These are phyloP conservation scores for Acorus gramineus DNA, from an alignment of 106 monocot species.

Conservation along the genomic window DNA sequence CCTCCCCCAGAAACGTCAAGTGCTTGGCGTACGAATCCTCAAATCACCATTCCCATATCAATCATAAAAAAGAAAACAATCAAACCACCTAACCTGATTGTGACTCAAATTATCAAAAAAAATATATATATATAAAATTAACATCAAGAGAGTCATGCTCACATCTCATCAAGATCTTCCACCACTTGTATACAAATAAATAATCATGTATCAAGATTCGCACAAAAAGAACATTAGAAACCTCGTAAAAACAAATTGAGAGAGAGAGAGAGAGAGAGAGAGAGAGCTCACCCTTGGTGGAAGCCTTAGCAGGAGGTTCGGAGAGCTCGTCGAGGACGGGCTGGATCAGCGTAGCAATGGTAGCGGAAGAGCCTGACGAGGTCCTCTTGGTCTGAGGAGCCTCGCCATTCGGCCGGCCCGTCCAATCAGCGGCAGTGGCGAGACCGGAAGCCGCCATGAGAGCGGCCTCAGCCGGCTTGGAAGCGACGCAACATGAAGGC, in stretches of 20 bases:
- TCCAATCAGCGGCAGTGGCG: not conserved
- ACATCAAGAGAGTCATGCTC: too few relatives aligned
- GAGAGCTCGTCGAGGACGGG: slow-evolving; percentile 34
- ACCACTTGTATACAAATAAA: not conserved
- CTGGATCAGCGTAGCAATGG: slow-evolving; percentile 30
- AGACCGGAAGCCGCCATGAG: not conserved
- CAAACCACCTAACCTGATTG: too few relatives aligned
- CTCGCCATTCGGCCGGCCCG: not conserved
- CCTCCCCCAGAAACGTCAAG: too few relatives aligned
- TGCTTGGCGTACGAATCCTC: too few relatives aligned
- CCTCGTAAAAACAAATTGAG: not conserved
- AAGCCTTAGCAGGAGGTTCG: slow-evolving; percentile 27
- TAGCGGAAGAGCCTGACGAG: slow-evolving; percentile 6
- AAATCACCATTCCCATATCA: too few relatives aligned
- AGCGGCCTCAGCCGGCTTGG: not conserved
- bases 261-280: not conserved
- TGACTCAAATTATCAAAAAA: too few relatives aligned
- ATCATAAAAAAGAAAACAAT: too few relatives aligned
- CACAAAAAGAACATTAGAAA: not conserved
- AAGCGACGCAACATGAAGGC: slow-evolving; percentile 29
- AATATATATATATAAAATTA: too few relatives aligned
- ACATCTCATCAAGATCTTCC: too few relatives aligned
- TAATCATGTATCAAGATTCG: not conserved
- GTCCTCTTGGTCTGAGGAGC: not conserved
- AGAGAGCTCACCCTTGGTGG: slow-evolving; percentile 14